Percentiles rank a stretch among this genome's conserved stretches.
These are phyloP conservation scores for Maudiozyma barnettii DNA, from an alignment of 805 yeast species.

Conservation along the genomic window DNA sequence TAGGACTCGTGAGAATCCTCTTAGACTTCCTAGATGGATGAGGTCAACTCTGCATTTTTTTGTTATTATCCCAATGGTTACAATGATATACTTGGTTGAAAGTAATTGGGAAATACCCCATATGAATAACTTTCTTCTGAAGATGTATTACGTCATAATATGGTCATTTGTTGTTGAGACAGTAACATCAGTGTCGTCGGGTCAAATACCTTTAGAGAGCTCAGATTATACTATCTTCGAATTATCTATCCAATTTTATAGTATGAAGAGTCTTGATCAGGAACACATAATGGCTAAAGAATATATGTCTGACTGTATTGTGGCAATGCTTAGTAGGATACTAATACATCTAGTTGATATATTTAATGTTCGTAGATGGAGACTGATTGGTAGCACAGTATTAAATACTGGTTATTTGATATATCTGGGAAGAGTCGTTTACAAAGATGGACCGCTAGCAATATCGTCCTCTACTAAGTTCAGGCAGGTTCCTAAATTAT, in stretches of 20 bases:
- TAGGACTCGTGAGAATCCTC: neutral
- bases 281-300: neutral
- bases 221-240: constrained; percentile 25
- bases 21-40: constrained; percentile 14
- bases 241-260: constrained; percentile 20
- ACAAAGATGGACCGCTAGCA: constrained; percentile 38
- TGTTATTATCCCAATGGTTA: constrained; percentile 22
- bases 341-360: constrained; percentile 56
- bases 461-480: constrained; percentile 52
- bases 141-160: constrained; percentile 8
- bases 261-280: neutral
- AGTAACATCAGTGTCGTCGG: constrained; percentile 43
- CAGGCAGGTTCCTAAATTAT: constrained; percentile 55
- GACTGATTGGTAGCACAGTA: constrained; percentile 55
- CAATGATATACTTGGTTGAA: neutral
- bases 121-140: neutral
- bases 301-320: constrained; percentile 30
- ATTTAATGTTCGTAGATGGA: constrained; percentile 41
- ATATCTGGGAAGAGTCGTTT: constrained; percentile 38
- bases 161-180: constrained; percentile 41
- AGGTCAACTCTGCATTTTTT: constrained; percentile 27
- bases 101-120: no score
- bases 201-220: constrained; percentile 27
- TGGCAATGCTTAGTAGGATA: constrained; percentile 51
- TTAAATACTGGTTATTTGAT: constrained; percentile 44